Conservation (phyloP, 1,284 basidiomycete species). For the Abortiporus biennis region DNA sequence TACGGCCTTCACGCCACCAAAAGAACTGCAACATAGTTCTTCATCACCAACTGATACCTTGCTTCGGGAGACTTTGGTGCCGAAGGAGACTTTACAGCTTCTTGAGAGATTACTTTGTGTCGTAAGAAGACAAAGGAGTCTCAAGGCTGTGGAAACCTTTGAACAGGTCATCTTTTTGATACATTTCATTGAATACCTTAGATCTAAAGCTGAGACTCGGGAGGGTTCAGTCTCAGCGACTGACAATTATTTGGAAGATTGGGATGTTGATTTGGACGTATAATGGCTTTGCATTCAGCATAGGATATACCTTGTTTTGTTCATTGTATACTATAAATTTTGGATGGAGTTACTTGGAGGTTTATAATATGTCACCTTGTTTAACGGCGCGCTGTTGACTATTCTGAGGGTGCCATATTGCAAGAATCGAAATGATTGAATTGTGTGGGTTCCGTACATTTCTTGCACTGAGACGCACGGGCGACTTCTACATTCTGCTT, state of each 20-base stretch:
- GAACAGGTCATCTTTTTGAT: conserved; percentile 87
- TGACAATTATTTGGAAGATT: neutral
- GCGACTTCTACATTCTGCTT: no score
- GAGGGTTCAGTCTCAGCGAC: neutral
- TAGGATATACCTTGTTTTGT: no score
- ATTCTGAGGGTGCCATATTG: no score
- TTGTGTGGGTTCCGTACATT: no score
- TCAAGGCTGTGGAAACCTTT: conserved; percentile 87
- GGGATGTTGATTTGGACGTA: neutral
- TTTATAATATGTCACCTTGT: no score
- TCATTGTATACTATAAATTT: no score
- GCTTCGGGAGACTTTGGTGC: neutral
- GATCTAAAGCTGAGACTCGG: conserved; percentile 24
- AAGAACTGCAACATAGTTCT: conserved; percentile 6
- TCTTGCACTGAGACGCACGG: no score
- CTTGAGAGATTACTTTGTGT: conserved; percentile 73
- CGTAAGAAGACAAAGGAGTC: conserved; percentile 69
- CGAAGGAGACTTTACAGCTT: conserved; percentile 51
- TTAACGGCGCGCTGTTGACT: no score
- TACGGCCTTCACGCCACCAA: no score
- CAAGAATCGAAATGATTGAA: no score
- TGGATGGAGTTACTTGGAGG: no score
- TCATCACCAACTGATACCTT: neutral
- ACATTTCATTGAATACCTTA: conserved; percentile 71
- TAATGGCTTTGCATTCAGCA: neutral